These are phyloP conservation scores for Saccharomyces uvarum DNA, from an alignment of 1,139 yeast species.

Conservation along the genomic window DNA sequence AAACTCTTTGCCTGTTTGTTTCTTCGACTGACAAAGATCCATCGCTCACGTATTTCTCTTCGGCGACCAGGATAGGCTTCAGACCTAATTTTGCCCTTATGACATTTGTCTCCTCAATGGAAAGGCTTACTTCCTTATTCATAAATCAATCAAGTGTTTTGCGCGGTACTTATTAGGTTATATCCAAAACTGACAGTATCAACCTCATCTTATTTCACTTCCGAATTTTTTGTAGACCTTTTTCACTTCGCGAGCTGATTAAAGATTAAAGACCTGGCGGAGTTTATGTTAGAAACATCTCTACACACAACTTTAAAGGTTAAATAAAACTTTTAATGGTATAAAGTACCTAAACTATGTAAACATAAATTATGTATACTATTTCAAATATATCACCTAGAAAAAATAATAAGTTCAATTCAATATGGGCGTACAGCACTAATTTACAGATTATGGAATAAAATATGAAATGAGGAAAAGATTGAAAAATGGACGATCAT, in stretches of 20 bases:
- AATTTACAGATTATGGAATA: conserved; percentile 15
- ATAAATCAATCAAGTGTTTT: conserved; percentile 4
- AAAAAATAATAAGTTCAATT: background rate
- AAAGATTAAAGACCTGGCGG: background rate
- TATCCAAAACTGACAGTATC: background rate
- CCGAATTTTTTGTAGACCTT: background rate
- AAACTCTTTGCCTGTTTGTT: conserved; percentile 43
- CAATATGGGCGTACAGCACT: conserved; percentile 7
- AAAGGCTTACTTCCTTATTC: conserved; percentile 32
- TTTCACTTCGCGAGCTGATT: background rate
- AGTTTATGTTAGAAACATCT: background rate
- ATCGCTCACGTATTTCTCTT: background rate
- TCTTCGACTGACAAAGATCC: conserved; percentile 40
- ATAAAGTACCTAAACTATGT: background rate
- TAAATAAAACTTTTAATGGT: background rate
- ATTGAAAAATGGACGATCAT: background rate
- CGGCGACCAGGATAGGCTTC: conserved; percentile 35
- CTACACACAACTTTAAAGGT: background rate
- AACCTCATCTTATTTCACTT: background rate
- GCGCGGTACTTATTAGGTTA: background rate
- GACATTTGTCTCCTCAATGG: conserved; percentile 48
- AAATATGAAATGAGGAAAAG: conserved; percentile 1
- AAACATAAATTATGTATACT: background rate
- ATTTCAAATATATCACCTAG: background rate
- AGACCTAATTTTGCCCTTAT: conserved; percentile 45